Evolutionary conservation across 345 rosid species (phyloP), one percentile per base, ranked within the genome.

Genomic region (Carallia pectinifolia): DNA sequence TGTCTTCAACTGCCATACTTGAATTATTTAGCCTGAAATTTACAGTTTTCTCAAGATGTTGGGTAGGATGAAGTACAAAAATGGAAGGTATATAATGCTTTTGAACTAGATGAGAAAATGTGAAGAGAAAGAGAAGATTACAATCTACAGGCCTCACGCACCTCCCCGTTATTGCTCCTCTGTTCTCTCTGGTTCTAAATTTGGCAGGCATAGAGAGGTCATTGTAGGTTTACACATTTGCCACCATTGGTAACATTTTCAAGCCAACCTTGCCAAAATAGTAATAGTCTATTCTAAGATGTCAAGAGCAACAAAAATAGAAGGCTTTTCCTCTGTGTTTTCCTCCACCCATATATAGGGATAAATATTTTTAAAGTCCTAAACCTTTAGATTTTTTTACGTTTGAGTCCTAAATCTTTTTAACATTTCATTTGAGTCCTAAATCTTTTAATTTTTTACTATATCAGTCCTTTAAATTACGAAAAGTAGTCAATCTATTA

Each of bases 81-180:
- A 44, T 58, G 33, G 62, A 50, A 16, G 61, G 58, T 15, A n/a
- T 34, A 33, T 36, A 50, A 36, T 52, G 61, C n/a, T 52, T 23
- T 70, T 50, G 66, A 70, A 52, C 16, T 61, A 18, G 66, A 37
- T 7, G 33, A 52, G 40, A 61, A 61, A 61, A 9, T 34, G 15
- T 7, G 44, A 17, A 34, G 38, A 48, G 44, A 37, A 60, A 44
- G 13, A 44, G 4, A 12, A 44, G 50, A 44, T 44, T 44, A 44
- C 50, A 44, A 15, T 40, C 34, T 58, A 30, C 5, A 40, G 47
- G 58, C 72, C 72, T 29, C 47, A 58, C 23, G 23, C 8, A 23
- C 56, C n/a, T 64, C 47, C 69, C 68, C 33, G 56, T 47, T 62
- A 62, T 63, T 71, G 6, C 74, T 71, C 44, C 74, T 38, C 67